A percentile compares a stretch with the other conserved stretches of the same genome.
These are phyloP conservation scores for Solanum habrochaites DNA, from an alignment of 257 asterid genomes.

Conservation along the genomic window DNA sequence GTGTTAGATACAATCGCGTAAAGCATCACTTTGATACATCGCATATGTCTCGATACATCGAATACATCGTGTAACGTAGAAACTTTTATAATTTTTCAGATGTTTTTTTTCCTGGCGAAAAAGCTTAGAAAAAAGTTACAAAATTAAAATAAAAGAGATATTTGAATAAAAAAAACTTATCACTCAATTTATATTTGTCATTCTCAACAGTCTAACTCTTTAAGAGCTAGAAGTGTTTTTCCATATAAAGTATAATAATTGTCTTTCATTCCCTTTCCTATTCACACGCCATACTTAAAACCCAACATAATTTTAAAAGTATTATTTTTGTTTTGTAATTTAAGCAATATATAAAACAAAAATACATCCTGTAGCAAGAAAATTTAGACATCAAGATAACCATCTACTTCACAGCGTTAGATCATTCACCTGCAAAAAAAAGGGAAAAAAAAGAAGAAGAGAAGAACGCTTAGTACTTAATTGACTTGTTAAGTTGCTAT, in stretches of 20 bases:
- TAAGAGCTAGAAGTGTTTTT: too few species aligned
- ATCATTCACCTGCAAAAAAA: background rate
- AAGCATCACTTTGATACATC: too few species aligned
- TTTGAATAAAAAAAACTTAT: background rate
- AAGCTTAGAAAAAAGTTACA: rapidly evolving
- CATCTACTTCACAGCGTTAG: background rate
- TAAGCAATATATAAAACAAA: background rate
- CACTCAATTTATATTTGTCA: background rate
- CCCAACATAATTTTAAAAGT: background rate
- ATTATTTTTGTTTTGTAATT: background rate
- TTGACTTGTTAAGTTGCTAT: background rate
- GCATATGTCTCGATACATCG: too few species aligned
- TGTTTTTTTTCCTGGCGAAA: too few species aligned
- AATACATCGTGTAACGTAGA: background rate
- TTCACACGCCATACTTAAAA: background rate
- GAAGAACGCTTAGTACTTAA: background rate
- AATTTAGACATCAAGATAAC: background rate
- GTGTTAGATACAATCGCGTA: too few species aligned
- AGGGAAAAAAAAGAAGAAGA: too few species aligned
- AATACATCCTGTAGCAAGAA: background rate
- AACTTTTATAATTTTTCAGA: too few species aligned
- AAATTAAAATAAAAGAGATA: too few species aligned
- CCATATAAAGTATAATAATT: too few species aligned
- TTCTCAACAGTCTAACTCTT: too few species aligned
- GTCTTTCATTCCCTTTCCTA: background rate